Evolutionary conservation across 1,284 basidiomycete species (phyloP).

Genomic region (Ganoderma resinaceum): DNA sequence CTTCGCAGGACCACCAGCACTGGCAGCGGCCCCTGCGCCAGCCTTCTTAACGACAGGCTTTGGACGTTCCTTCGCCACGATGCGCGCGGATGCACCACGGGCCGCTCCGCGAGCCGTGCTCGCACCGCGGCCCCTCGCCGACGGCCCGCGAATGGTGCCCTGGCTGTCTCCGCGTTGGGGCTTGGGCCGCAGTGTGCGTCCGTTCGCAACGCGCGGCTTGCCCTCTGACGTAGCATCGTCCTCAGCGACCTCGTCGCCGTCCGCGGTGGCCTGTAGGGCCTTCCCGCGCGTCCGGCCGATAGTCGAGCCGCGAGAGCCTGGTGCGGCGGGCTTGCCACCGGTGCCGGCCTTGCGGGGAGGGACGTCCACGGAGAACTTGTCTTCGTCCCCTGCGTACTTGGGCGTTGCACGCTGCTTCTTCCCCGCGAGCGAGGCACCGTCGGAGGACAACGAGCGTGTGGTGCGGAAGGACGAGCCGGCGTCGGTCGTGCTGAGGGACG

Average conservation of each 20-base stretch:
- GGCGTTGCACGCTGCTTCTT: conserved; percentile 38
- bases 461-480: conserved; percentile 53
- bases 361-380: conserved; percentile 24
- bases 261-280: conserved; percentile 9
- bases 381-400: conserved; percentile 25
- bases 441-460: conserved; percentile 46
- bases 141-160: conserved; percentile 19
- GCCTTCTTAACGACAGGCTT: conserved; percentile 19
- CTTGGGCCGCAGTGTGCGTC: conserved; percentile 22
- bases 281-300: conserved; percentile 20
- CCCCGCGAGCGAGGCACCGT: conserved; percentile 33
- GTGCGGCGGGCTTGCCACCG: conserved; percentile 9
- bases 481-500: conserved; percentile 53
- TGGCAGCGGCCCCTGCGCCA: conserved; percentile 2
- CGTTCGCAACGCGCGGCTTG: conserved; percentile 18
- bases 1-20: not conserved
- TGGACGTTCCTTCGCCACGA: conserved; percentile 21
- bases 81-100: conserved; percentile 18
- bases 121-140: conserved; percentile 10
- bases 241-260: conserved; percentile 11
- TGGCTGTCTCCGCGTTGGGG: conserved; percentile 22
- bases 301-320: conserved; percentile 17
- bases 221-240: conserved; percentile 20
- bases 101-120: not conserved
- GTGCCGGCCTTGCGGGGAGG: conserved; percentile 20